Conservation (phyloP, 1,284 basidiomycete genomes). For the Ceratobasidium papillatum region DNA sequence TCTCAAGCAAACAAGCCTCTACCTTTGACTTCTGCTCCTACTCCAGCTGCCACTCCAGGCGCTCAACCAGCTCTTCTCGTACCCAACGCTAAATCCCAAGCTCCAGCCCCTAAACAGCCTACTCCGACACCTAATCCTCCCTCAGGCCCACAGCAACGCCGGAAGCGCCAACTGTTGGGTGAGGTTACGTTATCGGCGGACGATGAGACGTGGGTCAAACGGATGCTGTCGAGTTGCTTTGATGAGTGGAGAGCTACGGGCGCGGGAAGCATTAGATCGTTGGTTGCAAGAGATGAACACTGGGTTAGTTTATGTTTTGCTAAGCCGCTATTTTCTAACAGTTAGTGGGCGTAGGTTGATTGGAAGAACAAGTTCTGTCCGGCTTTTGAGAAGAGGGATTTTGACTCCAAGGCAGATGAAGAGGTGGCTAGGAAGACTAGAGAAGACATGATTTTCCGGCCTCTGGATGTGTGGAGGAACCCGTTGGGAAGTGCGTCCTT, state of each 20-base stretch:
- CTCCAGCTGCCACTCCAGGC: not conserved
- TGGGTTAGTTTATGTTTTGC: slow-evolving; percentile 62
- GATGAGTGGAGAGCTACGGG: slow-evolving; percentile 78
- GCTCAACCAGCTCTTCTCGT: slow-evolving; percentile 19
- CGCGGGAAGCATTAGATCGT: slow-evolving; percentile 63
- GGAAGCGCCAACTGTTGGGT: slow-evolving; percentile 44
- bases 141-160: not conserved
- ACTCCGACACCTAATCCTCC: slow-evolving; percentile 9
- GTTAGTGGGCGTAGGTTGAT: slow-evolving; percentile 50
- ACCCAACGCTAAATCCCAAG: slow-evolving; percentile 32
- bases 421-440: slow-evolving; percentile 36
- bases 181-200: slow-evolving; percentile 74
- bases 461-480: slow-evolving; percentile 28
- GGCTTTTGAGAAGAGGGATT: slow-evolving; percentile 69
- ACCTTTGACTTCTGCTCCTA: slow-evolving; percentile 66
- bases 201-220: slow-evolving; percentile 78
- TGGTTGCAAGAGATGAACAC: slow-evolving; percentile 69
- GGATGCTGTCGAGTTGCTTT: slow-evolving; percentile 66
- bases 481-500: slow-evolving; percentile 32
- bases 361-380: slow-evolving; percentile 84
- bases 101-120: slow-evolving; percentile 6
- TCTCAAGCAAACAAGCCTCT: slow-evolving; percentile 66
- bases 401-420: slow-evolving; percentile 33
- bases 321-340: not conserved
- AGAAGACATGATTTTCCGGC: slow-evolving; percentile 37